Base-by-base conservation (phyloP, 371 early-diverging fungal genomes). In the Entomophthora muscae region DNA sequence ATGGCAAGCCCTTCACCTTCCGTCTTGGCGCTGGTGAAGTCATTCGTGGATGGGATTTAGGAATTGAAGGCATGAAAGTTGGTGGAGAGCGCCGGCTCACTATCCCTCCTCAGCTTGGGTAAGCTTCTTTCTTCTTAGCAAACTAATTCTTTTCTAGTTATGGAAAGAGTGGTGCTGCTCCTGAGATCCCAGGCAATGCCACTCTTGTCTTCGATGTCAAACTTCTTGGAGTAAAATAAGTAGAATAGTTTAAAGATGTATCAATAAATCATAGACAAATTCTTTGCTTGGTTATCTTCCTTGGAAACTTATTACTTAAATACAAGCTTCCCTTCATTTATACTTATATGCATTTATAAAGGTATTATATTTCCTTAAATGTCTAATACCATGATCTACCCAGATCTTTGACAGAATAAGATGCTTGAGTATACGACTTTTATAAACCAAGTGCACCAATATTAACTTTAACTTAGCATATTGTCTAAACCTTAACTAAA, bases 11-110 rank as follows among this genome's bases (percentile, higher is more conserved):
- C 3, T 94, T 97, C 77, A 72, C 63, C 67, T 95, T 95, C 79
- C 76, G 76, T 21, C 78, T 97, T 42, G 95, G 94, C 12, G 75
- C 73, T 28, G 91, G 91, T 65, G 89, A 95, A 72, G 98, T 97
- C 52, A 97, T 97, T 73, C 83, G 86, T 73, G 97, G 95, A 30
- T 93, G 93, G 94, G 95, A 94, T 69, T 60, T 79, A 24, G 95
- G 95, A 63, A 75, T 94, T 63, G 72, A 71, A 51, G 95, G 95
- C 33, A 94, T 97, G 95, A 82, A 85, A 74, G 76, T 86, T 60
- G 92, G 92, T 62, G 94, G 93, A 63, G 84, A 88, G 66, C 86
- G 95, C 52, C 84, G 85, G 65, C 75, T 97, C 68, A 88, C 85
- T 27, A 93, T 95, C 62, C 95, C 97, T 32, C 75, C 94, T 51